These are phyloP conservation scores for Pyrenula aspistea DNA, from an alignment of 495 filamentous ascomycete genomes.

Conservation along the genomic window DNA sequence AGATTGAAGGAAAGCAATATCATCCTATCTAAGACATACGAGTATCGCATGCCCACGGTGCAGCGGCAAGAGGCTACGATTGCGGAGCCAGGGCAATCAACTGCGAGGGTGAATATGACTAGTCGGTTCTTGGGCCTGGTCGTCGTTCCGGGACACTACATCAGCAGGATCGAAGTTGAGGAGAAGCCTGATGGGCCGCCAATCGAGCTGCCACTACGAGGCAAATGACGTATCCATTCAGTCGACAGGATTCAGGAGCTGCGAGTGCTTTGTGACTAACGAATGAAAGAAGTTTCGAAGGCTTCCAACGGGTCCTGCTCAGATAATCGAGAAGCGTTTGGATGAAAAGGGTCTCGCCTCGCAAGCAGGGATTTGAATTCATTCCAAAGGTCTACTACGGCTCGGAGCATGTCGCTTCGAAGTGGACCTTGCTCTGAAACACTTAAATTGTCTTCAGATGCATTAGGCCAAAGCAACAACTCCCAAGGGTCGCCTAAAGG, in stretches of 20 bases:
- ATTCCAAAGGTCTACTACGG: slow-evolving; percentile 3
- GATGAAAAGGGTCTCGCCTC: too few relatives aligned
- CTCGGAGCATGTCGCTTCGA: background rate
- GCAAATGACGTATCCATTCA: background rate
- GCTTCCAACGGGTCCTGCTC: too few relatives aligned
- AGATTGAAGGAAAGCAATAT: slow-evolving; percentile 64
- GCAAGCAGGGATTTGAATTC: too few relatives aligned
- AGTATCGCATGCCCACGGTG: slow-evolving; percentile 66
- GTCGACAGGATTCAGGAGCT: background rate
- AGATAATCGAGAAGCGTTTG: too few relatives aligned
- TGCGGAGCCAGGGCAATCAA: slow-evolving; percentile 12
- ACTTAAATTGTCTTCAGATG: background rate
- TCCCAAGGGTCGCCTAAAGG: background rate
- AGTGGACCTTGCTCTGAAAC: background rate
- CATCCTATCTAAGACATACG: slow-evolving; percentile 72
- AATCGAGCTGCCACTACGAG: slow-evolving; percentile 1
- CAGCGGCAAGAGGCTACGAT: slow-evolving; percentile 30
- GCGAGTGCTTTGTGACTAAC: too few relatives aligned
- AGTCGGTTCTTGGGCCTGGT: slow-evolving; percentile 81
- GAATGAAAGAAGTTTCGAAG: too few relatives aligned
- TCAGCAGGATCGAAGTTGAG: slow-evolving; percentile 81
- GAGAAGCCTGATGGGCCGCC: slow-evolving; percentile 28
- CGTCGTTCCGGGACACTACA: slow-evolving; percentile 76
- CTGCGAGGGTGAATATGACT: slow-evolving; percentile 57
- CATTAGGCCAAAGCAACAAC: background rate